These are phyloP conservation scores for Penicillium glabrum DNA, from an alignment of 2,329 filamentous ascomycete species.

Conservation along the genomic window DNA sequence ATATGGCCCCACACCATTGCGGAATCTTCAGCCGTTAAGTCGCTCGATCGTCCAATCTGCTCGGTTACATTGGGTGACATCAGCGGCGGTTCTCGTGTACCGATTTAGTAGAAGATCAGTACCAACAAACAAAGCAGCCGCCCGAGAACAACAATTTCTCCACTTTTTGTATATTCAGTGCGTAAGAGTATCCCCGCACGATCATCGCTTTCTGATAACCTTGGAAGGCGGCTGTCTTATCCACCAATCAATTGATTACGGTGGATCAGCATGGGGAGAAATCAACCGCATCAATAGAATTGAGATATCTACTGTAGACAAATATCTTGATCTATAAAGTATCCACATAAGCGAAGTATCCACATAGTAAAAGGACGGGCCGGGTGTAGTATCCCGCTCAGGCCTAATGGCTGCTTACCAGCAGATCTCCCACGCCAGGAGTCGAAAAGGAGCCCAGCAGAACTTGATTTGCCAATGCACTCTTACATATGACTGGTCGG, in stretches of 20 bases:
- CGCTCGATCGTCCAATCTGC: too few relatives aligned
- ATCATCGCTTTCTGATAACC: background rate
- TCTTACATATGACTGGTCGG: background rate
- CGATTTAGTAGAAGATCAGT: too few relatives aligned
- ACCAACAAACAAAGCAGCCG: too few relatives aligned
- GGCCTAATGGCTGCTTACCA: too few relatives aligned
- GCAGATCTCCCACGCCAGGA: too few relatives aligned
- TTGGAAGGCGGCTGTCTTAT: background rate
- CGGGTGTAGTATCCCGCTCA: background rate
- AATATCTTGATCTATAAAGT: background rate
- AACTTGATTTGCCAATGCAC: background rate
- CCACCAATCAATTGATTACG: background rate
- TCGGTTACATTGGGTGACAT: too few relatives aligned
- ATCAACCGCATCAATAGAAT: background rate
- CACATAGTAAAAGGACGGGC: too few relatives aligned
- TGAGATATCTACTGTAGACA: background rate
- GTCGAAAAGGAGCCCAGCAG: background rate
- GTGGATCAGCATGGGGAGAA: background rate
- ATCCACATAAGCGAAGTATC: too few relatives aligned
- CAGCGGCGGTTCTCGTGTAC: too few relatives aligned
- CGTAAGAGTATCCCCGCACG: background rate
- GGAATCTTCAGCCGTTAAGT: too few relatives aligned
- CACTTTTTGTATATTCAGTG: background rate
- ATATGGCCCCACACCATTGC: too few relatives aligned
- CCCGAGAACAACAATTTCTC: background rate